phyloP scores from a whole-genome alignment of 208 protist species.

The Acanthamoeba polyphaga region DNA sequence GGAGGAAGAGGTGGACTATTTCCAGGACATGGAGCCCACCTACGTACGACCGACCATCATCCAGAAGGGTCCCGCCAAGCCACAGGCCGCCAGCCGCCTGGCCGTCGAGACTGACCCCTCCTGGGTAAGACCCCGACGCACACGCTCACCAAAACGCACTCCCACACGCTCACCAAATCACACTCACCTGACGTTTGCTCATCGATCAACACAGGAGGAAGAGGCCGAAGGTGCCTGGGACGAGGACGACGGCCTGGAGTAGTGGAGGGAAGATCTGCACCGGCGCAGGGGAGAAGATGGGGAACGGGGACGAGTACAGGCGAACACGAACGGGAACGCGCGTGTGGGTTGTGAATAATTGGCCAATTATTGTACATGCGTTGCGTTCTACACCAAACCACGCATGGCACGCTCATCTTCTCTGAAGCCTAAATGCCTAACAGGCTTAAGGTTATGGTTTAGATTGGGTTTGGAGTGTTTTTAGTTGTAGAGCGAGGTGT shows the following conservation, averaged over 20 bases:
- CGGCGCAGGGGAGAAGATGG: background rate
- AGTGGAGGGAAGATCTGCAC: background rate
- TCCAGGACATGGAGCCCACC: conserved; percentile 67
- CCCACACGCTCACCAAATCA: background rate
- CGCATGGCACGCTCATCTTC: too few relatives aligned
- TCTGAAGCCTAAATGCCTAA: too few relatives aligned
- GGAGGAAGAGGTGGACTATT: conserved; percentile 53
- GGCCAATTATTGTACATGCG: too few relatives aligned
- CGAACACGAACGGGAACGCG: too few relatives aligned
- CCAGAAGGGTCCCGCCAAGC: background rate
- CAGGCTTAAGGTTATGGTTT: too few relatives aligned
- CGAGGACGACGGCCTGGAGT: conserved; percentile 13
- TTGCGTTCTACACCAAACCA: too few relatives aligned
- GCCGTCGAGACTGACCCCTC: background rate
- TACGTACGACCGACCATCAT: conserved; percentile 57
- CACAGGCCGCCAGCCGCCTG: background rate
- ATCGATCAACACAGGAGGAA: background rate
- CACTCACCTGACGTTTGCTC: background rate
- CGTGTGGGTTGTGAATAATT: too few relatives aligned
- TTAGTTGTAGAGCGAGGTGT: too few relatives aligned
- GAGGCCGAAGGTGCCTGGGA: background rate
- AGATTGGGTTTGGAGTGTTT: too few relatives aligned
- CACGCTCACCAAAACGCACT: too few relatives aligned
- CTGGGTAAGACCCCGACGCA: background rate
- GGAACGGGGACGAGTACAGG: too few relatives aligned